phyloP scores from a whole-genome alignment of 2,329 filamentous ascomycete species.

The Nakataea oryzae region DNA sequence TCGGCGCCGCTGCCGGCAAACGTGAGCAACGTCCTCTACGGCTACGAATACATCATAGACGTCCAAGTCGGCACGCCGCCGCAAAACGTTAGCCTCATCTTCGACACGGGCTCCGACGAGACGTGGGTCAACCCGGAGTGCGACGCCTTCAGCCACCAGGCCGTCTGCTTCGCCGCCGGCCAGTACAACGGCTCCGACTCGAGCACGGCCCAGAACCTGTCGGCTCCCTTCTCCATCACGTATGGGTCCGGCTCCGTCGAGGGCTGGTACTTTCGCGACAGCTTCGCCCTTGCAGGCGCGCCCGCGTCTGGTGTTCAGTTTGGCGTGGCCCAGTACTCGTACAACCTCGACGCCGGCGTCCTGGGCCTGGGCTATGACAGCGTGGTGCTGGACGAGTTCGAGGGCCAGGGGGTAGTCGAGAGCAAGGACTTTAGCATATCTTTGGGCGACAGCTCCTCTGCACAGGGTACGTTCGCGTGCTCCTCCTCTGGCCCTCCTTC shows the following conservation, averaged over 20 bases:
- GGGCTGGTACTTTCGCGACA: constrained; percentile 9
- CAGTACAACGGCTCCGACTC: constrained; percentile 9
- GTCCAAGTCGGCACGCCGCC: constrained; percentile 22
- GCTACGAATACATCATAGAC: constrained; percentile 3
- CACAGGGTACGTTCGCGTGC: neutral
- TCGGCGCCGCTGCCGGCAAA: neutral
- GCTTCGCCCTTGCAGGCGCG: constrained; percentile 5
- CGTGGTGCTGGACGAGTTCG: constrained; percentile 4
- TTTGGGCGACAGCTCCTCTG: neutral
- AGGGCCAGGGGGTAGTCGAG: constrained; percentile 1
- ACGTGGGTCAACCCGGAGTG: constrained; percentile 23
- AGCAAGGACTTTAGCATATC: constrained; percentile 4
- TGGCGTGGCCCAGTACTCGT: constrained; percentile 2
- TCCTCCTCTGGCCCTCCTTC: no score
- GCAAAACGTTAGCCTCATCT: constrained; percentile 23
- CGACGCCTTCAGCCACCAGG: constrained; percentile 6
- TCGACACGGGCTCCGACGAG: constrained; percentile 31
- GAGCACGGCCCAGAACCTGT: constrained; percentile 5
- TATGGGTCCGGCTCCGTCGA: constrained; percentile 11
- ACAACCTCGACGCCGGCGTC: neutral
- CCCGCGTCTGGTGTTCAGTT: constrained; percentile 1
- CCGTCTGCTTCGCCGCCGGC: constrained; percentile 8
- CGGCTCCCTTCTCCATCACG: constrained; percentile 7
- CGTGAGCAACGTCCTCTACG: constrained; percentile 2
- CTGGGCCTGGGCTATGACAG: constrained; percentile 4